phyloP scores from a whole-genome alignment of 1,284 basidiomycete genomes.

The Waitea zeae region DNA sequence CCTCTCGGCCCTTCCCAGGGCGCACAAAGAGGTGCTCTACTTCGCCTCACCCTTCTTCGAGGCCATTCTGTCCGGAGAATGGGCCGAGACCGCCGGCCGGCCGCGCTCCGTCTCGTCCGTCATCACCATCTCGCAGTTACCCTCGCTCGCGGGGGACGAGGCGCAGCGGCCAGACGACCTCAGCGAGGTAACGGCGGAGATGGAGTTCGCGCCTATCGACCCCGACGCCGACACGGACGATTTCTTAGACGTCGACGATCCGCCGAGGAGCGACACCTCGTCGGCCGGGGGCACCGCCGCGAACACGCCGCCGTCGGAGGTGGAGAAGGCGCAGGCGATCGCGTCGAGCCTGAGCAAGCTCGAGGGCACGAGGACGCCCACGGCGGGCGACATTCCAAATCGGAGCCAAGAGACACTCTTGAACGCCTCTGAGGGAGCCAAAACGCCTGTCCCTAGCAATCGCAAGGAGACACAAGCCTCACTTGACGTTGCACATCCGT shows the following conservation, averaged over 20 bases:
- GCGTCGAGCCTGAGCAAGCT: not conserved
- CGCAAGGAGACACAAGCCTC: no score
- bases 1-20: constrained; percentile 25
- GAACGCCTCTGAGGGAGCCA: no score
- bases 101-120: constrained; percentile 58
- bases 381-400: no score
- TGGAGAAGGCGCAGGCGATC: not conserved
- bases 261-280: not conserved
- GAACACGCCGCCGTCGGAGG: no score
- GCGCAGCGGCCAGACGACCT: constrained; percentile 18
- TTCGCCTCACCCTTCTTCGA: constrained; percentile 80
- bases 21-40: constrained; percentile 70
- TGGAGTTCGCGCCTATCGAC: constrained; percentile 32
- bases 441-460: no score
- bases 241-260: constrained; percentile 6
- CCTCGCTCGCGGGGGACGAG: constrained; percentile 30
- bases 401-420: no score
- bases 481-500: no score
- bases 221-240: constrained; percentile 16
- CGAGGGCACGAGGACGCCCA: no score
- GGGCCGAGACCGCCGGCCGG: constrained; percentile 52
- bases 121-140: constrained; percentile 65
- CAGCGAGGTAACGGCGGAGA: constrained; percentile 34
- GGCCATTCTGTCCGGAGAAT: constrained; percentile 64
- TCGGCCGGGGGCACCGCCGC: no score